Conservation (phyloP, 148 eudicot genomes). For the Linanthus parryae region DNA sequence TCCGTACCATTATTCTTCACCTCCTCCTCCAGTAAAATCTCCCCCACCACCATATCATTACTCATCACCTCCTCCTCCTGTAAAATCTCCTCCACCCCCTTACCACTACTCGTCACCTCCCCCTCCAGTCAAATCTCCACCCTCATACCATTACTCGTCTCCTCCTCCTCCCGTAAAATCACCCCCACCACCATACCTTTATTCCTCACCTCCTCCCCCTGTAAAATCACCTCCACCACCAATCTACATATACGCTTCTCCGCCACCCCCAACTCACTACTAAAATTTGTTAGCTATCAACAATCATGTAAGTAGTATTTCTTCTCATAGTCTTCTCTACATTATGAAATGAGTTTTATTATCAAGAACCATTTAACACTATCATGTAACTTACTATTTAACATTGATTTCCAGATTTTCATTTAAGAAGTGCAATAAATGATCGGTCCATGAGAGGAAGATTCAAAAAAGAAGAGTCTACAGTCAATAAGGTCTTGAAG, state of each 20-base stretch:
- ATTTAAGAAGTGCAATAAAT: constrained; percentile 13
- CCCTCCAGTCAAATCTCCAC: constrained; percentile 32
- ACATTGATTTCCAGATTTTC: constrained; percentile 17
- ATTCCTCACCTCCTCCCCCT: too few relatives aligned
- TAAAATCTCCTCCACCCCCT: constrained; percentile 28
- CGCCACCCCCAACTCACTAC: constrained; percentile 37
- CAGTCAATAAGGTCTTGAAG: too few relatives aligned
- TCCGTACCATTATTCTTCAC: constrained; percentile 27
- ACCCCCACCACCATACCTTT: too few relatives aligned
- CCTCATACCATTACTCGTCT: constrained; percentile 28
- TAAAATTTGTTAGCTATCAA: constrained; percentile 13
- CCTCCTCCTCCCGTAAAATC: constrained; percentile 46
- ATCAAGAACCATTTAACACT: neutral
- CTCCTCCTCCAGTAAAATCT: too few relatives aligned
- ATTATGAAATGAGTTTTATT: too few relatives aligned
- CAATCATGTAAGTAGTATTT: too few relatives aligned
- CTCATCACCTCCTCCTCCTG: too few relatives aligned
- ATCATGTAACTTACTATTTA: neutral
- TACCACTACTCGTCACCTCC: constrained; percentile 36
- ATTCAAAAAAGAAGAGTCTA: neutral
- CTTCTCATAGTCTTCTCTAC: too few relatives aligned
- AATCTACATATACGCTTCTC: too few relatives aligned
- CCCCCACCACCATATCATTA: too few relatives aligned
- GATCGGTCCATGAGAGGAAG: constrained; percentile 11
- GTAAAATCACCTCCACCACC: too few relatives aligned